Base-by-base conservation (phyloP, 169 alveolate genomes). In the Cryptosporidium meleagridis region DNA sequence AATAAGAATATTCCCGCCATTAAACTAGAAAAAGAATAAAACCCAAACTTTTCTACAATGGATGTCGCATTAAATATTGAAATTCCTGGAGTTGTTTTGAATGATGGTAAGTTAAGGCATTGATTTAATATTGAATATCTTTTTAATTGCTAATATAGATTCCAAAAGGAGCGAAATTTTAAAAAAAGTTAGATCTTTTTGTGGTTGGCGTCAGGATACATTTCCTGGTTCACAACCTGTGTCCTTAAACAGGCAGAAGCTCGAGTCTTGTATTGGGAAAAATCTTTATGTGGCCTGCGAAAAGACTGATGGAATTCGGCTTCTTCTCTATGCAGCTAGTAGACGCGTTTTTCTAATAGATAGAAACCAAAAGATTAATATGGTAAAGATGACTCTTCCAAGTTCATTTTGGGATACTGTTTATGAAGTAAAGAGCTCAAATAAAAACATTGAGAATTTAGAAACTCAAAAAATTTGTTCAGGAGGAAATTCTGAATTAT, bases 161-260 rank as follows among this genome's bases (percentile, higher is more conserved):
- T 33, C 29, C 7, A 59, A 37, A 39, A 18, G 62, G 26, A 61
- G 62, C 21, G 89, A 80, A n/a, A 37, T 75, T 35, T 29, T 91
- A 85, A 70, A 92, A 92, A 59, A 93, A 55, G 69, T 91, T 52
- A 84, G 92, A 69, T 59, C 91, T 51, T 12, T 95, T 70, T 85
- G 96, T 44, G 96, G 96, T 29, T 96, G 98, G 98, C 86, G 87
- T 65, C 89, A 94, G 48, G 94, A 93, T 51, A 86, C 96, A 29
- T 96, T 96, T 61, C 98, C 98, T 8, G 98, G 98, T 9, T 85
- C 97, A 31, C 97, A 96, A 71, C 98, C 98, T 0, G 97, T 95
- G 7, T 94, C 97, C 21, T 75, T 96, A 59, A 93, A 95, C 91
- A 85, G 92, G 87, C 91, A 53, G 70, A 92, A 33, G 58, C 91